phyloP scores from a whole-genome alignment of 768 basidiomycete species.

The Trametes maxima region DNA sequence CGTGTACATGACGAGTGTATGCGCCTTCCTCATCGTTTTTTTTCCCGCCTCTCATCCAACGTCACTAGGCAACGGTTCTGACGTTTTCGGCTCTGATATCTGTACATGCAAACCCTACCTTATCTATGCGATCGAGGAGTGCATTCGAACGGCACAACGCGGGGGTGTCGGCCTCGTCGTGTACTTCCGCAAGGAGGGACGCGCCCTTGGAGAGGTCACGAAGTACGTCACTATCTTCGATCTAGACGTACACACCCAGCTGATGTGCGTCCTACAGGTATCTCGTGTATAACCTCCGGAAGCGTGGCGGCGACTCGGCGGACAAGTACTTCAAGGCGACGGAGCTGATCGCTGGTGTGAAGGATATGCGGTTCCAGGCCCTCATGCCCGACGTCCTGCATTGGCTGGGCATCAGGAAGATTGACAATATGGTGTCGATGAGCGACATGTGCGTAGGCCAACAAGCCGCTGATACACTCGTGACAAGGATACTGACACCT shows the following conservation, averaged over 20 bases:
- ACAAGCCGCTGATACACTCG: background rate
- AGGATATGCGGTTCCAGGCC: slow-evolving; percentile 94
- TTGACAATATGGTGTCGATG: slow-evolving; percentile 90
- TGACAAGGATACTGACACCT: background rate
- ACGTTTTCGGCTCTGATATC: slow-evolving; percentile 94
- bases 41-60: background rate
- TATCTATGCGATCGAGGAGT: slow-evolving; percentile 91
- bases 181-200: slow-evolving; percentile 94
- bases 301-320: slow-evolving; percentile 91
- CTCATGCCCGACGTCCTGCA: slow-evolving; percentile 96
- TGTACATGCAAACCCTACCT: slow-evolving; percentile 94
- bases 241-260: background rate
- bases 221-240: slow-evolving; percentile 50
- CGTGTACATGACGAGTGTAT: slow-evolving; percentile 94
- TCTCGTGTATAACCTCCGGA: slow-evolving; percentile 94
- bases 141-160: slow-evolving; percentile 76
- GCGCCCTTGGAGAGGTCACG: slow-evolving; percentile 91
- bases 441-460: slow-evolving; percentile 67
- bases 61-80: slow-evolving; percentile 86
- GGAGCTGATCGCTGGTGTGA: slow-evolving; percentile 91
- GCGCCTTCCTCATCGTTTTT: slow-evolving; percentile 25
- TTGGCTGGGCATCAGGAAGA: slow-evolving; percentile 90
- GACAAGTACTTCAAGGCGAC: slow-evolving; percentile 94
- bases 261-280: slow-evolving; percentile 49
- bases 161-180: slow-evolving; percentile 93